These are phyloP conservation scores for Suhomyces sp. DNA, from an alignment of 805 yeast species.

Conservation along the genomic window DNA sequence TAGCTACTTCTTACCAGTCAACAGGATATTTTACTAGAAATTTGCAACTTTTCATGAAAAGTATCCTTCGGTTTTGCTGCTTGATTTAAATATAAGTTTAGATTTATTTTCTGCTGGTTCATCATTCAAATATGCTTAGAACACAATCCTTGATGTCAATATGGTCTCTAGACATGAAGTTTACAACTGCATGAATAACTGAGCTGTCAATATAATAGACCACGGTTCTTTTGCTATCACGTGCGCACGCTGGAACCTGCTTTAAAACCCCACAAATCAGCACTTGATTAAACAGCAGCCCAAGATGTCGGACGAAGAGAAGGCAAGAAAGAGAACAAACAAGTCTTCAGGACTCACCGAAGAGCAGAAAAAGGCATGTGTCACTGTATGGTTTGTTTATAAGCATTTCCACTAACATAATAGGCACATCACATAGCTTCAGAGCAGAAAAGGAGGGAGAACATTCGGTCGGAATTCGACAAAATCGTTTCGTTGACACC, in stretches of 20 bases:
- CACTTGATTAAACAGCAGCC: background rate
- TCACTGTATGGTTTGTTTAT: background rate
- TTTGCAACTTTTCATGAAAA: background rate
- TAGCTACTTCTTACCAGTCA: background rate
- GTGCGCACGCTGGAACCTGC: background rate
- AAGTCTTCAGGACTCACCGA: conserved; percentile 32
- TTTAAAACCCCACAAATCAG: conserved; percentile 5
- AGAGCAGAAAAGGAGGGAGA: conserved; percentile 83
- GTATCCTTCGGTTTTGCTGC: background rate
- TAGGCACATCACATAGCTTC: conserved; percentile 78
- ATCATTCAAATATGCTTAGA: too few species aligned
- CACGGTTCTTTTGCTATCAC: background rate
- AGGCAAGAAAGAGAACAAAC: conserved; percentile 15
- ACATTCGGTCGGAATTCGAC: conserved; percentile 80
- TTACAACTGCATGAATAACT: background rate
- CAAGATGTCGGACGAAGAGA: conserved; percentile 6
- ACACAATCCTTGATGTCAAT: background rate
- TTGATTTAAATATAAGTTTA: too few species aligned
- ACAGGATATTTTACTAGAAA: background rate
- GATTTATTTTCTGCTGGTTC: too few species aligned
- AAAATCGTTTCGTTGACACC: conserved; percentile 75
- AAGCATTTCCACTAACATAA: background rate
- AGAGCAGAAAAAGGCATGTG: conserved; percentile 35
- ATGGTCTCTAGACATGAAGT: background rate
- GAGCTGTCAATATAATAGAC: background rate